Evolutionary conservation across 768 basidiomycete species (phyloP).

Genomic region (Collybiopsis luxurians): DNA sequence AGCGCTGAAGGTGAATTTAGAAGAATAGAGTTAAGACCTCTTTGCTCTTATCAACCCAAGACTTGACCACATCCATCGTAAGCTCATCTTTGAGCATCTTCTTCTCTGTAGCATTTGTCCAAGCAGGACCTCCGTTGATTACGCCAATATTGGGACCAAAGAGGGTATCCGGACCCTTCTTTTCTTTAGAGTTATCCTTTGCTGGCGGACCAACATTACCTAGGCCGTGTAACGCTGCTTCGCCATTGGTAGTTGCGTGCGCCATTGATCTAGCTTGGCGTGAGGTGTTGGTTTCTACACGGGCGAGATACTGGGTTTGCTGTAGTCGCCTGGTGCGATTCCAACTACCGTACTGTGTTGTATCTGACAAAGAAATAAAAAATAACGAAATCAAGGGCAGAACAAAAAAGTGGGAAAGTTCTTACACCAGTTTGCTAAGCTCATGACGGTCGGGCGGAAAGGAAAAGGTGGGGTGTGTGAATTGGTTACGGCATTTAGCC

Average conservation of each 20-base stretch:
- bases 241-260: constrained; percentile 26
- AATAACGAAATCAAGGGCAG: constrained; percentile 7
- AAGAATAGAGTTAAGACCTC: constrained; percentile 51
- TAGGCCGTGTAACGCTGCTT: constrained; percentile 28
- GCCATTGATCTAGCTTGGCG: constrained; percentile 50
- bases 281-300: constrained; percentile 46
- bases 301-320: constrained; percentile 49
- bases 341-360: constrained; percentile 54
- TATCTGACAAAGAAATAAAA: constrained; percentile 25
- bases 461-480: not conserved
- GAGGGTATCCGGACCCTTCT: constrained; percentile 73
- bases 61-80: constrained; percentile 76
- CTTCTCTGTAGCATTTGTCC: constrained; percentile 68
- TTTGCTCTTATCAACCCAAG: constrained; percentile 87
- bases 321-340: constrained; percentile 54
- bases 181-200: constrained; percentile 33
- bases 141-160: constrained; percentile 92
- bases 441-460: constrained; percentile 17
- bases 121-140: constrained; percentile 62
- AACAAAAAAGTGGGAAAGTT: constrained; percentile 1
- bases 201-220: constrained; percentile 10
- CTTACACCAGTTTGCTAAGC: constrained; percentile 39
- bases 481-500: too few relatives aligned
- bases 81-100: constrained; percentile 63
- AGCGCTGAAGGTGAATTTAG: constrained; percentile 6